Evolutionary conservation across 1,284 basidiomycete species (phyloP).

Genomic region (Trichosporon sp.): DNA sequence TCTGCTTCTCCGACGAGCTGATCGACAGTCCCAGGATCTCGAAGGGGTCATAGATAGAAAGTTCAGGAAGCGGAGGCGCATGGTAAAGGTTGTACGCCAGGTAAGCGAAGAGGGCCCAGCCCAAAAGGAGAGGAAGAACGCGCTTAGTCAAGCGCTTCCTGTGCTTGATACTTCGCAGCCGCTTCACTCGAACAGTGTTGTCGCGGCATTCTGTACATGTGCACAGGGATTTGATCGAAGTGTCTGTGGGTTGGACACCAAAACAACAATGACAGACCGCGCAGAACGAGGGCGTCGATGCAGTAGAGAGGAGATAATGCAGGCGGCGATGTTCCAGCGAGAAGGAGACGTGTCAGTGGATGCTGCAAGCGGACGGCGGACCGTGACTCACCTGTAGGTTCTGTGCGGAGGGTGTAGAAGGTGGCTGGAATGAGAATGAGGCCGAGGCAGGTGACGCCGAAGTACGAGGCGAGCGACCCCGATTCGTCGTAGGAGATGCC

Average conservation of each 20-base stretch:
- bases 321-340: neutral
- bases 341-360: conserved; percentile 7
- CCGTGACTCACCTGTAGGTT: conserved; percentile 48
- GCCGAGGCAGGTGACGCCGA: conserved; percentile 80
- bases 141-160: conserved; percentile 51
- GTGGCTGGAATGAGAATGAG: conserved; percentile 77
- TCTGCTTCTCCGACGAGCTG: conserved; percentile 80
- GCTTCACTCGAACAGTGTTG: conserved; percentile 28
- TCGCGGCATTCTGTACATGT: conserved; percentile 41
- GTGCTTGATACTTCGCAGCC: conserved; percentile 56
- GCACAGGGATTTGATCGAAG: conserved; percentile 40
- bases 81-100: conserved; percentile 70
- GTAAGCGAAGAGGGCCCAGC: conserved; percentile 75
- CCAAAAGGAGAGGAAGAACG: conserved; percentile 65
- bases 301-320: neutral
- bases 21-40: conserved; percentile 80
- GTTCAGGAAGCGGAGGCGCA: conserved; percentile 62
- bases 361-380: conserved; percentile 36
- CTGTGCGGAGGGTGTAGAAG: conserved; percentile 59
- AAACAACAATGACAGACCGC: neutral
- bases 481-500: conserved; percentile 74
- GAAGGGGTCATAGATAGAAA: conserved; percentile 88
- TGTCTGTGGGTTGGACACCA: conserved; percentile 34
- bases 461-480: conserved; percentile 85
- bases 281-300: neutral